Evolutionary conservation across 306 rosid genomes (phyloP).

Genomic region (Rosa chinensis): DNA sequence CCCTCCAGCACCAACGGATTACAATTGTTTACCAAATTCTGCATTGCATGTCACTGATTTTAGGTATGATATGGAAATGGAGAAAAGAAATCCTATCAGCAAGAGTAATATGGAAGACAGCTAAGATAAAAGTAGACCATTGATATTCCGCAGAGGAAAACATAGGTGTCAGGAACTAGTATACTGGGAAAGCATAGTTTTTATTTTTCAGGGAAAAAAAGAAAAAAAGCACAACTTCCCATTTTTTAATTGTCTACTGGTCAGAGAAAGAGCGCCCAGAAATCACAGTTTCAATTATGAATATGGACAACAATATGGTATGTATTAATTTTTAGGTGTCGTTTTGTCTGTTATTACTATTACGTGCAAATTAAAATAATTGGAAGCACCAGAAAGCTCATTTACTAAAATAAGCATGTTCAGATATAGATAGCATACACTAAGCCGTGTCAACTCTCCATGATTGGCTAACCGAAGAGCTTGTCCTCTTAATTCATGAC

Average conservation of each 20-base stretch:
- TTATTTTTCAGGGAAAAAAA: neutral
- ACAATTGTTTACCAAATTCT: constrained; percentile 76
- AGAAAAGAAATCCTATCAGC: neutral
- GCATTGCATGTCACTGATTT: constrained; percentile 34
- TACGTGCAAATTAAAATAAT: neutral
- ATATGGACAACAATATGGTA: neutral
- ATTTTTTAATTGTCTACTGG: neutral
- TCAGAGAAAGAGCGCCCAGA: neutral
- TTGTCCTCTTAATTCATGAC: constrained; percentile 84
- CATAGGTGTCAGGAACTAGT: neutral
- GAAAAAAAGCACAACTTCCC: neutral
- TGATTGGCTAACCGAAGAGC: constrained; percentile 95
- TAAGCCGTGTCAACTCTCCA: constrained; percentile 90
- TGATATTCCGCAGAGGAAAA: neutral
- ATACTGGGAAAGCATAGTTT: constrained; percentile 14
- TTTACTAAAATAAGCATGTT: neutral
- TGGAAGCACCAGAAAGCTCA: neutral
- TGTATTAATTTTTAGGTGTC: neutral
- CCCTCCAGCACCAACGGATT: constrained; percentile 24
- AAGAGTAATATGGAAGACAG: neutral
- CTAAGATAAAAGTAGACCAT: neutral
- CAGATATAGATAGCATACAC: constrained; percentile 52
- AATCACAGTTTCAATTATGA: no score
- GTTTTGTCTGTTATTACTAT: neutral
- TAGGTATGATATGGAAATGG: constrained; percentile 5